phyloP scores from a whole-genome alignment of 1,284 basidiomycete genomes.

The Cryptococcus sp. region DNA sequence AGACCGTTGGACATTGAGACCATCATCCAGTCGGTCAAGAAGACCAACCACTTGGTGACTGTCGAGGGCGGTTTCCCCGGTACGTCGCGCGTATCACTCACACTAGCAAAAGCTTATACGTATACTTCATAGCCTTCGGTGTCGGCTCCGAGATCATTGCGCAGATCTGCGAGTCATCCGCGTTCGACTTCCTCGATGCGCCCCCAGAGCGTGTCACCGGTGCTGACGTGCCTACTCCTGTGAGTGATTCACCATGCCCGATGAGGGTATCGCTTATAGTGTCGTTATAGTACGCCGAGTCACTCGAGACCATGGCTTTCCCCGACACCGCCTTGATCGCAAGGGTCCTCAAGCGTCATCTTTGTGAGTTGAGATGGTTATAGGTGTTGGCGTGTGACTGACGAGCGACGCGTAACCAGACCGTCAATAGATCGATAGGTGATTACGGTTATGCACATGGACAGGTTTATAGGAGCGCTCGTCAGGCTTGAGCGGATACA shows the following conservation, averaged over 20 bases:
- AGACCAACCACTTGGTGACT: constrained; percentile 92
- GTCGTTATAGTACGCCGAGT: constrained; percentile 72
- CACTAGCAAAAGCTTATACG: not conserved
- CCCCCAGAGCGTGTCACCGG: constrained; percentile 97
- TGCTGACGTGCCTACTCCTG: constrained; percentile 92
- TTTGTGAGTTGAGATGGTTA: constrained; percentile 57
- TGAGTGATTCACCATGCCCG: constrained; percentile 56
- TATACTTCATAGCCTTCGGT: constrained; percentile 68
- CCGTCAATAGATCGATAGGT: constrained; percentile 17
- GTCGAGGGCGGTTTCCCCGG: constrained; percentile 97
- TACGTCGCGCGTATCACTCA: constrained; percentile 11
- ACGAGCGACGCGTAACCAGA: constrained; percentile 7
- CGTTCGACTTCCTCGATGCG: constrained; percentile 96
- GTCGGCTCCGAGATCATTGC: constrained; percentile 98
- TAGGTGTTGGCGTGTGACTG: not conserved
- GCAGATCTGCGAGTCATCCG: constrained; percentile 92
- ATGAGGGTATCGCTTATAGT: not conserved
- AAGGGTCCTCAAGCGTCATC: constrained; percentile 88
- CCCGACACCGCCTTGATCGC: constrained; percentile 82
- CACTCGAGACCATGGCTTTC: constrained; percentile 86
- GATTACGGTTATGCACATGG: not conserved
- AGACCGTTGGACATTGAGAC: constrained; percentile 97
- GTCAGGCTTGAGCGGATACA: too few species aligned
- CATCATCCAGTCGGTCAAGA: constrained; percentile 94
- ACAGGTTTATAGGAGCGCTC: too few species aligned